Conservation (phyloP, 495 filamentous ascomycete species). For the Neurospora sp. region DNA sequence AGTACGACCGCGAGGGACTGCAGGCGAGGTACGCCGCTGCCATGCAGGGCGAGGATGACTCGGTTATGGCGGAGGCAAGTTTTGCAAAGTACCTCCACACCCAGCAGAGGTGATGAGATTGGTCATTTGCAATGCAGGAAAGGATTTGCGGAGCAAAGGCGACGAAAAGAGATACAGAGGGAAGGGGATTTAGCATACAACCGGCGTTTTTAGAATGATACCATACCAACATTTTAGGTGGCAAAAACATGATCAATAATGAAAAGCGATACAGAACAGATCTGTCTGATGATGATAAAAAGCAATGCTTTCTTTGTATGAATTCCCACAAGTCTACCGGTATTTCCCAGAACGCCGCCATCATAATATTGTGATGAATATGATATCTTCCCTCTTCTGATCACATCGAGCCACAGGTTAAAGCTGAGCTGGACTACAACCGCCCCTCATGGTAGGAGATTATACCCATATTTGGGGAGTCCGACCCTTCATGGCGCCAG, state of each 20-base stretch:
- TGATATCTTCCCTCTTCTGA: neutral
- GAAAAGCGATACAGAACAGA: neutral
- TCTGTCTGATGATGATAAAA: neutral
- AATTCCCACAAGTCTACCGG: neutral
- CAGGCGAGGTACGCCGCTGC: conserved; percentile 52
- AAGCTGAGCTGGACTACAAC: neutral
- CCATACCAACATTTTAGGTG: neutral
- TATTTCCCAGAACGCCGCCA: neutral
- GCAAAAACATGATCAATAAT: neutral
- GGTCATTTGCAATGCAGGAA: neutral
- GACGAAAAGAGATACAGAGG: neutral
- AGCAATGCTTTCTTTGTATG: neutral
- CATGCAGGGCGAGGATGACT: conserved; percentile 36
- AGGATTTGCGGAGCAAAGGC: neutral
- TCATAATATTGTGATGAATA: neutral
- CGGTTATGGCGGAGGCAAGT: conserved; percentile 42
- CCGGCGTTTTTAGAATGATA: neutral
- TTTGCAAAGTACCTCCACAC: conserved; percentile 49
- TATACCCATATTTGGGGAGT: neutral
- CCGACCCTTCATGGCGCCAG: neutral
- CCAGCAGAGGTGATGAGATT: conserved; percentile 12
- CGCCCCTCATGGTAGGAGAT: neutral
- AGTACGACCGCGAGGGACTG: conserved; percentile 48
- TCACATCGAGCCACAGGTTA: neutral
- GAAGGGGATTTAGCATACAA: neutral